These are phyloP conservation scores for Phytophthora niederhauseri DNA, from an alignment of 352 stramenopile genomes.

Conservation along the genomic window DNA sequence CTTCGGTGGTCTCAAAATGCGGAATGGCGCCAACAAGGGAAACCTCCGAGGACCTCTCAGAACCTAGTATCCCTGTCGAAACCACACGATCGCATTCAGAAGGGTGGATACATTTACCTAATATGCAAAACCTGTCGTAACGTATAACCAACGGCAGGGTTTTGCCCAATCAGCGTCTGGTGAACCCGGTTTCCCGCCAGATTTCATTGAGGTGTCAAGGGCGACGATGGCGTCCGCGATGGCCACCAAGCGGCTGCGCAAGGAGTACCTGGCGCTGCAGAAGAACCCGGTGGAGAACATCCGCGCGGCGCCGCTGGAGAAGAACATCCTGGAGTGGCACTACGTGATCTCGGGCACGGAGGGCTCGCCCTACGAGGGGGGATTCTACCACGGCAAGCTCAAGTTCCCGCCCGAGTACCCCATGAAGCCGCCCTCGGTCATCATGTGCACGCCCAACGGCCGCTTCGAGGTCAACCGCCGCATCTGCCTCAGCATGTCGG, in stretches of 20 bases:
- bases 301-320: constrained; percentile 83
- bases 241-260: constrained; percentile 89
- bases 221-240: constrained; percentile 69
- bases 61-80: neutral
- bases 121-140: neutral
- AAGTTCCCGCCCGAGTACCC: constrained; percentile 95
- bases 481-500: constrained; percentile 95
- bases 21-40: constrained; percentile 32
- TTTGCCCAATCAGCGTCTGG: neutral
- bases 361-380: constrained; percentile 81
- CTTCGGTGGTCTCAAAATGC: too few relatives aligned
- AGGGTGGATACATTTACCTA: too few relatives aligned
- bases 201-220: neutral
- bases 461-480: constrained; percentile 93
- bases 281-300: constrained; percentile 92
- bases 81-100: neutral
- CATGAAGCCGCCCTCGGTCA: constrained; percentile 93
- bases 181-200: neutral
- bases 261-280: constrained; percentile 90
- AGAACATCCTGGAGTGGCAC: constrained; percentile 97
- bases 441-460: constrained; percentile 95
- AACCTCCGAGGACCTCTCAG: neutral
- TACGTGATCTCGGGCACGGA: constrained; percentile 89
- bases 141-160: neutral
- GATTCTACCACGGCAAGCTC: constrained; percentile 92